A percentile compares a stretch with the other conserved stretches of the same genome.
phyloP scores from a whole-genome alignment of 352 stramenopile species.

The Pythium oligandrum region DNA sequence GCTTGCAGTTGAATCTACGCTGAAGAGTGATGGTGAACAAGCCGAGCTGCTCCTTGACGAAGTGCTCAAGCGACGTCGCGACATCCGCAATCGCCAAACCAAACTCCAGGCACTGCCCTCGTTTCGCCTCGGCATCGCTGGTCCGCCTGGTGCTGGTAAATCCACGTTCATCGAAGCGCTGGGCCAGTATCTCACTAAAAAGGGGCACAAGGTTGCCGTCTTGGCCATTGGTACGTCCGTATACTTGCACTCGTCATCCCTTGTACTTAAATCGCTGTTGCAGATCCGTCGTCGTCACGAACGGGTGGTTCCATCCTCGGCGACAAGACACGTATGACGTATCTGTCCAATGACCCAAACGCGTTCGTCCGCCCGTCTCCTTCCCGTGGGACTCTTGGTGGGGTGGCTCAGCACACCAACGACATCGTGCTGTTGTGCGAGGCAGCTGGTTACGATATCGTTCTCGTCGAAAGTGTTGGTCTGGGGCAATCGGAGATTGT shows the following conservation, averaged over 20 bases:
- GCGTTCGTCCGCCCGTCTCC: conserved; percentile 93
- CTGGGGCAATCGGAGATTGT: conserved; percentile 97
- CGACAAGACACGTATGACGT: conserved; percentile 97
- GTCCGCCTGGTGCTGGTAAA: conserved; percentile 95
- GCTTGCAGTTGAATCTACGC: conserved; percentile 67
- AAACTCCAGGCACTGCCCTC: conserved; percentile 27
- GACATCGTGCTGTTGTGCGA: conserved; percentile 95
- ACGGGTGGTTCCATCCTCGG: conserved; percentile 96
- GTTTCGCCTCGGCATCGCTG: conserved; percentile 89
- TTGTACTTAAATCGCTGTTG: neutral
- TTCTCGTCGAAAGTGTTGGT: conserved; percentile 97
- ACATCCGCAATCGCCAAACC: conserved; percentile 22
- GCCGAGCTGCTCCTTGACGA: conserved; percentile 86
- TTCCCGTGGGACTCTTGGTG: conserved; percentile 75
- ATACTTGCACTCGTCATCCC: neutral
- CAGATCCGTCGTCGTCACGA: conserved; percentile 93
- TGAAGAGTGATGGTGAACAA: conserved; percentile 67
- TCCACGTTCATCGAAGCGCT: conserved; percentile 97
- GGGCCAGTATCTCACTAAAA: conserved; percentile 79
- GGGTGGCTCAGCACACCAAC: conserved; percentile 75
- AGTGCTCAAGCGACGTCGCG: conserved; percentile 63
- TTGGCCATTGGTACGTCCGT: conserved; percentile 79
- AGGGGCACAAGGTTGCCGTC: conserved; percentile 89
- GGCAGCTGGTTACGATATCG: conserved; percentile 90
- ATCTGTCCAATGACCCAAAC: conserved; percentile 89